Evolutionary conservation across 257 asterid species (phyloP).

Genomic region (Solanum arcanum): DNA sequence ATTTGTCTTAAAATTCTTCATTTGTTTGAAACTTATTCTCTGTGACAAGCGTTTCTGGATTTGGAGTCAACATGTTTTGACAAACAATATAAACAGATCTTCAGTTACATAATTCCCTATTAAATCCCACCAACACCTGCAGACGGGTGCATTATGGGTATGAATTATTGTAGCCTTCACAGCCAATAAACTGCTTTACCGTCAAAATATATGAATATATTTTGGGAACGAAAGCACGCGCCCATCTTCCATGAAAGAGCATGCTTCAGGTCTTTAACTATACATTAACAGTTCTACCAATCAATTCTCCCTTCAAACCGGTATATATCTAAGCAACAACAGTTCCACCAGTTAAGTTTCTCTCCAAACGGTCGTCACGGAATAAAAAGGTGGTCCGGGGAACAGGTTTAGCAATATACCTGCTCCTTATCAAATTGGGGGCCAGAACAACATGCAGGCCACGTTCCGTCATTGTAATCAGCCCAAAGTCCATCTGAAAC

Average conservation of each 20-base stretch:
- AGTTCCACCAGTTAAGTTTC: neutral
- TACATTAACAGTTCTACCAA: neutral
- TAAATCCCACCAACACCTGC: neutral
- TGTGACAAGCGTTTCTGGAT: neutral
- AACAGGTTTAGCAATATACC: constrained; percentile 20
- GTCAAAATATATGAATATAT: neutral
- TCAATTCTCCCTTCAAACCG: neutral
- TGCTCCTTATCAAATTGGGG: constrained; percentile 44
- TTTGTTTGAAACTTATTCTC: neutral
- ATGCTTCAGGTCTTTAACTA: neutral
- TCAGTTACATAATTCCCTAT: neutral
- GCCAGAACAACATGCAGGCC: constrained; percentile 91
- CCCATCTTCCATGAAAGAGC: neutral
- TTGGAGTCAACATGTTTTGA: neutral
- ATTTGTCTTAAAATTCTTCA: neutral
- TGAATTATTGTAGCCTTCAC: neutral
- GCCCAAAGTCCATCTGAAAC: constrained; percentile 93
- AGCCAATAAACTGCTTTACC: neutral
- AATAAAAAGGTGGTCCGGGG: neutral
- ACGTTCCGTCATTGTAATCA: constrained; percentile 81
- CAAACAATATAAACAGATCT: neutral
- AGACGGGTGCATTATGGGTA: neutral
- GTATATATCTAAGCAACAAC: neutral
- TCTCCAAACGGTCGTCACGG: neutral
- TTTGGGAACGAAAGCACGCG: neutral